Evolutionary conservation across 1,284 basidiomycete genomes (phyloP).

Genomic region (Ustilago shanxiensis): DNA sequence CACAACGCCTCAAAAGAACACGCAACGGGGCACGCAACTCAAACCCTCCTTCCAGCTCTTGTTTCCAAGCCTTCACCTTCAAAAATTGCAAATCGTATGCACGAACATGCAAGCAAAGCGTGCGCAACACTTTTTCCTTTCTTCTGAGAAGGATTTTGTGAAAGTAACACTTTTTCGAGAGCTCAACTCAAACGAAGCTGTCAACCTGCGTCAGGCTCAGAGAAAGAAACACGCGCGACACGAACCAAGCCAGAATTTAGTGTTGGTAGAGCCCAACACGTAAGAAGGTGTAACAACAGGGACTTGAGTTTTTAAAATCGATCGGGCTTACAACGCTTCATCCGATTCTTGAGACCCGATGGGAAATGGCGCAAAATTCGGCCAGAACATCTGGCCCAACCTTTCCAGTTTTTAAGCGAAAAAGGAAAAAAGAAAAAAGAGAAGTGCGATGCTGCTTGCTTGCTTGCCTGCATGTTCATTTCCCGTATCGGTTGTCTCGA

Average conservation of each 20-base stretch:
- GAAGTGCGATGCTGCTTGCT: not conserved
- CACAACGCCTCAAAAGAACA: not conserved
- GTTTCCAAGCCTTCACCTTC: no score
- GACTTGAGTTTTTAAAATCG: not conserved
- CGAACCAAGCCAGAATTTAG: no score
- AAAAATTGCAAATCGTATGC: conserved; percentile 4
- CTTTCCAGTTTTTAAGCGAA: no score
- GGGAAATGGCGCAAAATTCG: conserved; percentile 11
- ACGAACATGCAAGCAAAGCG: conserved; percentile 9
- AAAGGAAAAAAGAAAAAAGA: no score
- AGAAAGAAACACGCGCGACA: no score
- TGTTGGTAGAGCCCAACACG: no score
- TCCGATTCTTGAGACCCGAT: no score
- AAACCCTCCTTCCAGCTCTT: no score
- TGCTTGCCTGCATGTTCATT: not conserved
- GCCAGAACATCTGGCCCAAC: conserved; percentile 22
- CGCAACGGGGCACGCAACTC: not conserved
- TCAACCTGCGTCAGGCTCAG: no score
- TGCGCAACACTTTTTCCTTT: conserved; percentile 19
- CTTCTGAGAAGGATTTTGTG: conserved; percentile 31
- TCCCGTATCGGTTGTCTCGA: conserved; percentile 13
- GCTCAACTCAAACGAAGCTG: not conserved
- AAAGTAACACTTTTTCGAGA: conserved; percentile 28
- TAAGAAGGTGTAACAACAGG: not conserved
- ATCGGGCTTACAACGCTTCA: conserved; percentile 5